Evolutionary conservation across 495 filamentous ascomycete genomes (phyloP), one percentile per base, ranked within the genome.

Genomic region (Bryoglossum gracile): DNA sequence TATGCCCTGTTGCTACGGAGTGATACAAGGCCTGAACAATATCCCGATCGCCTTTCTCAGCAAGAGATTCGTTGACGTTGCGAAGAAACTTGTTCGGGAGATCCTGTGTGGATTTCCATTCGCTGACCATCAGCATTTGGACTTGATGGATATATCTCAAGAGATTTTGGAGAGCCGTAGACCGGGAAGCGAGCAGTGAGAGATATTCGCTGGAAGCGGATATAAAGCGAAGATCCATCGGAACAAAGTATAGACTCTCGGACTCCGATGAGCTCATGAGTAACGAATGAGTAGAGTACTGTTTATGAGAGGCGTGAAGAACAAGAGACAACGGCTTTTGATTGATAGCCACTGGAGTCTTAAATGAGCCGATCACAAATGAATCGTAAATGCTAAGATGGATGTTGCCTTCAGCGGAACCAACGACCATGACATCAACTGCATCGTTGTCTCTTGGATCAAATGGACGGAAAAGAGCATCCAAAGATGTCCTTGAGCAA

Each of bases 311-410:
- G 17, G 82, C 74, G 61, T 94, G 85, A 9, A 62, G 68, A 35
- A 72, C 65, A 32, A 81, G 65, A 48, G 75, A 68, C 43, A 66
- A 56, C 2, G 35, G 43, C 14, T 22, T 10, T 50, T 48, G 10
- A 28, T 40, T 40, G 43, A 49, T 51, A 9, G 43, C 30, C 25
- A 51, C 55, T 28, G 56, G 47, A 43, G 55, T 51, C 38, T 43
- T 8, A 43, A 88, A 77, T 16, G 72, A 78, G 1, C 92, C 89
- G 47, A 95, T 84, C 46, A 86, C 73, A 56, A 96, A 90, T 13
- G 84, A 91, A 59, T 95, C 87, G 63, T 94, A 95, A 43, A 95
- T 87, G 47, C 84, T 84, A 23, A 95, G 66, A 54, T 90, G 82
- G 25, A 94, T 73, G n/a, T 70, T 77, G 23, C 89, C 88, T 58